Conservation (phyloP, 208 protist genomes). For the Naegleria fowleri region DNA sequence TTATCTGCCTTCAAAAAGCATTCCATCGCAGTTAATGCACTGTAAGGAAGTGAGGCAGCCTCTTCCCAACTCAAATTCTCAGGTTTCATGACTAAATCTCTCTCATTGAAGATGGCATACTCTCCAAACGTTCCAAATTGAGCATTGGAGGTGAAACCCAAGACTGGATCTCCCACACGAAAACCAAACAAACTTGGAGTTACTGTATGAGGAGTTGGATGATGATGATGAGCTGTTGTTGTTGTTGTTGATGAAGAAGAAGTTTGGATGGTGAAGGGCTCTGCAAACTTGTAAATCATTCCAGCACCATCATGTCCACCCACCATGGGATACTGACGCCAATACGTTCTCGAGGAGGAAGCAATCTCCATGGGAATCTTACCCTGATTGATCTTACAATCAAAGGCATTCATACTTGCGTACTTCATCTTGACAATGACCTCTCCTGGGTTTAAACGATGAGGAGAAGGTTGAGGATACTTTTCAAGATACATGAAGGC, state of each 20-base stretch:
- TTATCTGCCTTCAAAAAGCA: neutral
- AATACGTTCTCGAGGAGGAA: neutral
- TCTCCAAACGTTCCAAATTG: neutral
- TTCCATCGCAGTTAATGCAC: neutral
- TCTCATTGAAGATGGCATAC: neutral
- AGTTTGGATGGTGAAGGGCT: no score
- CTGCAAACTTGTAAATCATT: neutral
- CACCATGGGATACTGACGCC: neutral
- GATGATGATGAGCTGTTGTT: no score
- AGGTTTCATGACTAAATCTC: neutral
- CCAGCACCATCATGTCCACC: neutral
- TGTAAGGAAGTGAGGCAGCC: neutral
- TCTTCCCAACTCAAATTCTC: neutral
- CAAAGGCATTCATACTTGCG: neutral
- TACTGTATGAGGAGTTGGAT: no score
- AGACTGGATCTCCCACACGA: neutral
- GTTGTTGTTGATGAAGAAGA: no score
- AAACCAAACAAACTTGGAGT: neutral
- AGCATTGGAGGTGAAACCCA: neutral
- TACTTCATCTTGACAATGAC: neutral
- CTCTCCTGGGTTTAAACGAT: neutral
- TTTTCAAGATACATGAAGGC: neutral
- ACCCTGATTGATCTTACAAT: neutral
- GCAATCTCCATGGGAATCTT: neutral
- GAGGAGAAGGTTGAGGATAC: neutral